A percentile compares a stretch with the other conserved stretches of the same genome.
These are phyloP conservation scores for Solanum clarkiae DNA, from an alignment of 257 asterid species.

Conservation along the genomic window DNA sequence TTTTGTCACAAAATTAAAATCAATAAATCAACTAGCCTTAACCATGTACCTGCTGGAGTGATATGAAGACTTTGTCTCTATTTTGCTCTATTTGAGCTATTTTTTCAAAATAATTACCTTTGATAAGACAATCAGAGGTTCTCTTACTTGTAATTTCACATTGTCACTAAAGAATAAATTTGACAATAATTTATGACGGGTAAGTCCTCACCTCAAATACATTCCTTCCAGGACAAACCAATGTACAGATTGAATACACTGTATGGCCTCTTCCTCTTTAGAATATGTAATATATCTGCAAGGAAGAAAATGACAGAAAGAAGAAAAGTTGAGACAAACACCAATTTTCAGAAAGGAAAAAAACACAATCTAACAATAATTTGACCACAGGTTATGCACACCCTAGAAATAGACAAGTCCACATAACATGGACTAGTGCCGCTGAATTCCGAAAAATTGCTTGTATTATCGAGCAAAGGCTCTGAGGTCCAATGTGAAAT, in stretches of 20 bases:
- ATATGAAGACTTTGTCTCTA: not conserved
- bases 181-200: not conserved
- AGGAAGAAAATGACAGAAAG: not conserved
- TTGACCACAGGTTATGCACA: not conserved
- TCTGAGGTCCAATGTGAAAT: too few species aligned
- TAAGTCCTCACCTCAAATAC: conserved; percentile 53
- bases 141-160: not conserved
- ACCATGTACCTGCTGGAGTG: not conserved
- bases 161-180: not conserved
- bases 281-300: conserved; percentile 80
- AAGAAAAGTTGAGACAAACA: not conserved
- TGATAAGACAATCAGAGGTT: not conserved
- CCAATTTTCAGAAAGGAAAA: not conserved
- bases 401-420: not conserved
- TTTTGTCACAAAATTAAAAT: not conserved
- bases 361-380: not conserved
- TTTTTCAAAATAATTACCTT: not conserved
- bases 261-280: conserved; percentile 86
- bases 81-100: not conserved
- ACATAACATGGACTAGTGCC: not conserved
- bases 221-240: conserved; percentile 84
- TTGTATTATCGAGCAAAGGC: too few species aligned
- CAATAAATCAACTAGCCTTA: not conserved
- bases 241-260: conserved; percentile 86
- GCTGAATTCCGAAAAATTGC: too few species aligned